Conservation (phyloP, 371 early-diverging fungal genomes). For the Dentiscutata heterogama region DNA sequence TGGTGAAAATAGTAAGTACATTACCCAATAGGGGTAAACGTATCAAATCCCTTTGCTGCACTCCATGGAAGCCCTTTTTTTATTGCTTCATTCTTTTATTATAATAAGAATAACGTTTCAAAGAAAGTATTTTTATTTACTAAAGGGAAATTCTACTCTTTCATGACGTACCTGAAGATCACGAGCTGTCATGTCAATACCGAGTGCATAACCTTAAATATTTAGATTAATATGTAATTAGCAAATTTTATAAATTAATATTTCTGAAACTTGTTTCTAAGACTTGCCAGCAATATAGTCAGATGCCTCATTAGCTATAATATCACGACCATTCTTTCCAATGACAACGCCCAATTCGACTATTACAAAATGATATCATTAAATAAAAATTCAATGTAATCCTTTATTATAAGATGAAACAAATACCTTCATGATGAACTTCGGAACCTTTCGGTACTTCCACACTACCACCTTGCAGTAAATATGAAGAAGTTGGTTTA, state of each 20-base stretch:
- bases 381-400: not conserved
- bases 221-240: not conserved
- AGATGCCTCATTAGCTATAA: slow-evolving; percentile 70
- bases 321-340: slow-evolving; percentile 85
- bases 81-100: slow-evolving; percentile 78
- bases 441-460: slow-evolving; percentile 83
- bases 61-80: slow-evolving; percentile 91
- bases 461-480: slow-evolving; percentile 75
- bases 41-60: slow-evolving; percentile 95
- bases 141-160: not conserved
- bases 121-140: not conserved
- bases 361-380: slow-evolving; percentile 32
- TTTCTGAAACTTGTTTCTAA: too few relatives aligned
- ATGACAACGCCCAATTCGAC: slow-evolving; percentile 96
- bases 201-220: slow-evolving; percentile 83
- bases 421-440: slow-evolving; percentile 89
- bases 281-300: slow-evolving; percentile 70
- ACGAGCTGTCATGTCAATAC: slow-evolving; percentile 94
- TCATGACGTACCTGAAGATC: slow-evolving; percentile 72
- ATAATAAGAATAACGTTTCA: not conserved
- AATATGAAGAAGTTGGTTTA: slow-evolving; percentile 92
- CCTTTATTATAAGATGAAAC: not conserved
- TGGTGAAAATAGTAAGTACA: not conserved
- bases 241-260: too few relatives aligned
- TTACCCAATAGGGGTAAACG: slow-evolving; percentile 91